A percentile compares a stretch with the other conserved stretches of the same genome.
These are phyloP conservation scores for Anacardium occidentale DNA, from an alignment of 345 rosid genomes.

Conservation along the genomic window DNA sequence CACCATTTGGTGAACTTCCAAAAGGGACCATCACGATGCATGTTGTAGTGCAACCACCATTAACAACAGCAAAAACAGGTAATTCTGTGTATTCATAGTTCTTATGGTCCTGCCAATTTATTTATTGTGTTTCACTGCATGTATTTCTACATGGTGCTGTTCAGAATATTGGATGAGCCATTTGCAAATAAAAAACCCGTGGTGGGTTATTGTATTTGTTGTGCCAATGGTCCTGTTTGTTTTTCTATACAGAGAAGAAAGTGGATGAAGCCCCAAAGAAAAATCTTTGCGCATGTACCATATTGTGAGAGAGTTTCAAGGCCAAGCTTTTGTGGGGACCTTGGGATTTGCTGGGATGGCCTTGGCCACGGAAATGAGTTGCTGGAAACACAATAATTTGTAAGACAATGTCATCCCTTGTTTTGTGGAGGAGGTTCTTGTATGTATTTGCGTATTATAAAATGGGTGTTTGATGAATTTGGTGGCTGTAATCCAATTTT, in stretches of 20 bases:
- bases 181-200: neutral
- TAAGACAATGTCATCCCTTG: constrained; percentile 31
- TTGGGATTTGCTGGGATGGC: constrained; percentile 16
- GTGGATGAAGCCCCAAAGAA: constrained; percentile 57
- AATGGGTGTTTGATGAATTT: constrained; percentile 33
- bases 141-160: neutral
- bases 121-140: neutral
- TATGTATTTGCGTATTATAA: constrained; percentile 32
- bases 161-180: neutral
- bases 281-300: constrained; percentile 61
- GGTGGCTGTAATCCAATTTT: constrained; percentile 15
- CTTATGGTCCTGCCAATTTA: neutral
- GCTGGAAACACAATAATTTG: constrained; percentile 33
- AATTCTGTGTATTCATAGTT: constrained; percentile 9
- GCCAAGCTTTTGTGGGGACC: constrained; percentile 16
- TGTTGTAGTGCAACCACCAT: constrained; percentile 83
- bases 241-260: constrained; percentile 58
- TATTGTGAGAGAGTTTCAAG: constrained; percentile 46
- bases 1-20: constrained; percentile 75
- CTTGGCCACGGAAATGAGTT: constrained; percentile 19
- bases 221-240: neutral
- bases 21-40: constrained; percentile 85
- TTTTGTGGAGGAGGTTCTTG: too few species aligned
- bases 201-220: neutral
- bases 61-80: constrained; percentile 77